Conservation (phyloP, 2,329 filamentous ascomycete species). For the Colletotrichum musicola region DNA sequence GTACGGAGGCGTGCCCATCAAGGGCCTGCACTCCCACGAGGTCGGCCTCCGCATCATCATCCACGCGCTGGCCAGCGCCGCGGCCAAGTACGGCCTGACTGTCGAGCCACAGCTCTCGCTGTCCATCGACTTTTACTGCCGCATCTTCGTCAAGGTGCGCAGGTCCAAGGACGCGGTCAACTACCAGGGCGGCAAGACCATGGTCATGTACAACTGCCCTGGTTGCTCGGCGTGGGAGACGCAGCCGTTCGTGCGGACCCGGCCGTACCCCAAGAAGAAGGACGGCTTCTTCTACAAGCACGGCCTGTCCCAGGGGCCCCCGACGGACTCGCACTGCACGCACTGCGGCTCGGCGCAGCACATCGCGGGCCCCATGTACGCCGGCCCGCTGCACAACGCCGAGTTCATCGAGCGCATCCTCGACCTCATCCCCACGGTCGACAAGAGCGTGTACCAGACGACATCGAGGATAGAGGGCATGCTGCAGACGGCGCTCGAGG, state of each 20-base stretch:
- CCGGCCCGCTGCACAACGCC: constrained; percentile 85
- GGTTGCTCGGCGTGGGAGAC: constrained; percentile 94
- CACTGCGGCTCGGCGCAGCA: constrained; percentile 92
- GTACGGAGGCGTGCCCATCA: constrained; percentile 92
- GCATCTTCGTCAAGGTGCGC: constrained; percentile 86
- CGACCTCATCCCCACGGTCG: constrained; percentile 74
- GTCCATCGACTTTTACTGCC: constrained; percentile 95
- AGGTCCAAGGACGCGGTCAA: constrained; percentile 90
- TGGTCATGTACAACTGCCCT: constrained; percentile 89
- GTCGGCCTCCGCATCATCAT: constrained; percentile 88
- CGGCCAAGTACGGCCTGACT: constrained; percentile 85
- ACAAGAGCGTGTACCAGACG: constrained; percentile 82
- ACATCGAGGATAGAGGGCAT: constrained; percentile 88
- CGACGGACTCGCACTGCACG: constrained; percentile 74
- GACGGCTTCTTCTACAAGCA: constrained; percentile 82
- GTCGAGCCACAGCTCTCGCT: constrained; percentile 93
- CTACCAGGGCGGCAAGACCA: constrained; percentile 89
- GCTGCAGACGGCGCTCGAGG: constrained; percentile 89
- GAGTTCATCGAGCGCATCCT: constrained; percentile 86
- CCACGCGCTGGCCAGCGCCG: constrained; percentile 82
- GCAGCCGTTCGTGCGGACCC: constrained; percentile 81
- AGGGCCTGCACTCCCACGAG: constrained; percentile 89
- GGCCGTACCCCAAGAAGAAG: constrained; percentile 75
- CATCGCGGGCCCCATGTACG: constrained; percentile 94
- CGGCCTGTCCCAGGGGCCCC: constrained; percentile 78